Conservation (phyloP, 169 alveolate genomes). For the Eimeria necatrix region DNA sequence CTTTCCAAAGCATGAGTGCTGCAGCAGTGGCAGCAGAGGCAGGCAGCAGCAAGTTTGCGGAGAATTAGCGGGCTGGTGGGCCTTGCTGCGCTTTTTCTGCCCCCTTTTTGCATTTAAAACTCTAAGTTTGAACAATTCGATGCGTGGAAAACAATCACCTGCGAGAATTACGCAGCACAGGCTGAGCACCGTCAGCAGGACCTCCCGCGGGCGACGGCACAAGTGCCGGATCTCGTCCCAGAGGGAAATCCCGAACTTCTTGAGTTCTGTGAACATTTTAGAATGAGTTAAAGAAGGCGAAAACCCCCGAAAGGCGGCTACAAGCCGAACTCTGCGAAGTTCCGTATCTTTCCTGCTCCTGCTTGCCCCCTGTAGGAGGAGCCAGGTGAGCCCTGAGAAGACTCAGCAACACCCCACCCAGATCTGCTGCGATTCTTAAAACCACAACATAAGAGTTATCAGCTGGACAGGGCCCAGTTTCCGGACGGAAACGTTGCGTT, state of each 20-base stretch:
- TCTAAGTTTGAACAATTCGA: not conserved
- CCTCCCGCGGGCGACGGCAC: conserved; percentile 62
- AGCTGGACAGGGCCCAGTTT: too few relatives aligned
- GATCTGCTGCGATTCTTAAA: not conserved
- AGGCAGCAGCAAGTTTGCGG: not conserved
- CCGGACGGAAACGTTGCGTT: too few relatives aligned
- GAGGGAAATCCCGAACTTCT: conserved; percentile 17
- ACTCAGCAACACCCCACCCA: not conserved
- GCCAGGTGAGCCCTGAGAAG: conserved; percentile 16
- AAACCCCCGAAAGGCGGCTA: not conserved
- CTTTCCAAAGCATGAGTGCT: conserved; percentile 97
- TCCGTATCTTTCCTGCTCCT: not conserved
- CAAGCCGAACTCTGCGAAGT: not conserved
- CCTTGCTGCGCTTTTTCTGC: too few relatives aligned
- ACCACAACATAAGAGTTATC: too few relatives aligned
- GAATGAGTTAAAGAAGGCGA: not conserved
- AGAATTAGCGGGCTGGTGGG: too few relatives aligned
- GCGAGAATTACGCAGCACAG: conserved; percentile 60
- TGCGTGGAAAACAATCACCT: not conserved
- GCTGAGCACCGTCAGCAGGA: conserved; percentile 36
- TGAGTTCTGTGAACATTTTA: conserved; percentile 16
- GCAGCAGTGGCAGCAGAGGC: conserved; percentile 77
- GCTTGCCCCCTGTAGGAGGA: conserved; percentile 23
- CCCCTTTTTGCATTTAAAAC: too few relatives aligned
- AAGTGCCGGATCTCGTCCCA: conserved; percentile 50